A percentile compares a stretch with the other conserved stretches of the same genome.
phyloP scores from a whole-genome alignment of 108 stramenopile genomes.

The Stephanodiscus minutulus region DNA sequence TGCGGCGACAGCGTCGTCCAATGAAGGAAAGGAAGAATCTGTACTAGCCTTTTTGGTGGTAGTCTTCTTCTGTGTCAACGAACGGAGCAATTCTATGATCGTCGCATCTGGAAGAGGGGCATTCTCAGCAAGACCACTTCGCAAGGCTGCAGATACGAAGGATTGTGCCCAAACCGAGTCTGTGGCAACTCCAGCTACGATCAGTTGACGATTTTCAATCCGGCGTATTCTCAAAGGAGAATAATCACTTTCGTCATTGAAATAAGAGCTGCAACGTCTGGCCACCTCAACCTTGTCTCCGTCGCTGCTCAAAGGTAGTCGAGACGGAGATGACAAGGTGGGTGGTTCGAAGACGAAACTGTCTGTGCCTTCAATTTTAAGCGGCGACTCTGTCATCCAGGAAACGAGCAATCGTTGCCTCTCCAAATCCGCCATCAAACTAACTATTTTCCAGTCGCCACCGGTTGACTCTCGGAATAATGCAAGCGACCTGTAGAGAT shows the following conservation, averaged over 20 bases:
- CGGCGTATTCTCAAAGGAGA: slow-evolving; percentile 22
- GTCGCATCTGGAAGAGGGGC: slow-evolving; percentile 37
- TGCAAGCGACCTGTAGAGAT: slow-evolving; percentile 36
- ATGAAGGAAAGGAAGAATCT: slow-evolving; percentile 22
- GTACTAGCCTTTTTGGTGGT: slow-evolving; percentile 4
- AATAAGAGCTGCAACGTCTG: slow-evolving; percentile 16
- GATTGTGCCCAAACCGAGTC: slow-evolving; percentile 47
- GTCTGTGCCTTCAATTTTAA: slow-evolving; percentile 41
- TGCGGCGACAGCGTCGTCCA: slow-evolving; percentile 57
- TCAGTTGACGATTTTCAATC: slow-evolving; percentile 36
- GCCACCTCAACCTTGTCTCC: slow-evolving; percentile 34
- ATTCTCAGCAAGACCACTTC: slow-evolving; percentile 22
- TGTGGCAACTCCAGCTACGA: slow-evolving; percentile 28
- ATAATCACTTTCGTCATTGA: slow-evolving; percentile 10
- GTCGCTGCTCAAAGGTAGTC: slow-evolving; percentile 36
- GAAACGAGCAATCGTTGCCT: slow-evolving; percentile 16
- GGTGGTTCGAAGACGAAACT: slow-evolving; percentile 35
- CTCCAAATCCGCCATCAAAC: slow-evolving; percentile 10
- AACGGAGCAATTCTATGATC: slow-evolving; percentile 33
- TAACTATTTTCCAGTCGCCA: slow-evolving; percentile 30
- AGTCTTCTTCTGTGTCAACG: slow-evolving; percentile 22
- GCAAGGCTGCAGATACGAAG: slow-evolving; percentile 37
- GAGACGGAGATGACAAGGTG: slow-evolving; percentile 2
- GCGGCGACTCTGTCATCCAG: slow-evolving; percentile 42
- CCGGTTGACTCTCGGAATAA: slow-evolving; percentile 31